Base-by-base conservation (phyloP, 352 stramenopile species). In the Globisporangium echinulatum region DNA sequence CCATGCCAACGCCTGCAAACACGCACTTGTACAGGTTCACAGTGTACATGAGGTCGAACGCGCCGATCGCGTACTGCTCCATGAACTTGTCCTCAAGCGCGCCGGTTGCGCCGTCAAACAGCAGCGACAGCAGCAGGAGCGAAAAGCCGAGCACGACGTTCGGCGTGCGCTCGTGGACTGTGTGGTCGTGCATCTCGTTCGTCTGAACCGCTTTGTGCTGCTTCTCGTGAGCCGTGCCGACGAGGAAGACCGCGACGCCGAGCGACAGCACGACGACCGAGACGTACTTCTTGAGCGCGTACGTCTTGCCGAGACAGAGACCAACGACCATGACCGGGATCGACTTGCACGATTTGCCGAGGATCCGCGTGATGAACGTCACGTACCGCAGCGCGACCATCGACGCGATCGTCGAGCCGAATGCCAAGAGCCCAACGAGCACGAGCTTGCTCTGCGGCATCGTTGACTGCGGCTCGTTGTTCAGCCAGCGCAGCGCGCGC, bases 281-380 rank as follows among this genome's bases (percentile, higher is more conserved):
- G 47, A 91, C 53, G 59, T 92, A 92, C 63, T 94, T 94, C 63
- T 91, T 85, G 33, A 90, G 60, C 0, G 71, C 71, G 65, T 92
- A 94, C 56, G 72, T 83, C 69, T 91, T 92, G 36, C 85, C 85
- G 4, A 93, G 61, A 15, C 86, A 68, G 25, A 89, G 62, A 7
- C 85, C 83, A 51, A 93, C 68, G 40, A 92, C n/a, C 83, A 94
- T 92, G 37, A 94, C 79, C 0, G 85, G 85, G 52, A 94, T 92
- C 3, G 79, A 90, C 69, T 92, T 92, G 79, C 85, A 94, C 58
- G 82, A 92, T 71, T 94, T 94, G 73, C 83, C 85, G 37, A 94
- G 59, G 54, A 92, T 90, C 10, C 85, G 79, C 33, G 85, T 93
- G 58, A 93, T 90, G 70, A 92, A 92, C 49, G 82, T 89, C 50